Evolutionary conservation across 1,284 basidiomycete genomes (phyloP), one percentile per base, ranked within the genome.

Genomic region (Moesziomyces antarcticus): DNA sequence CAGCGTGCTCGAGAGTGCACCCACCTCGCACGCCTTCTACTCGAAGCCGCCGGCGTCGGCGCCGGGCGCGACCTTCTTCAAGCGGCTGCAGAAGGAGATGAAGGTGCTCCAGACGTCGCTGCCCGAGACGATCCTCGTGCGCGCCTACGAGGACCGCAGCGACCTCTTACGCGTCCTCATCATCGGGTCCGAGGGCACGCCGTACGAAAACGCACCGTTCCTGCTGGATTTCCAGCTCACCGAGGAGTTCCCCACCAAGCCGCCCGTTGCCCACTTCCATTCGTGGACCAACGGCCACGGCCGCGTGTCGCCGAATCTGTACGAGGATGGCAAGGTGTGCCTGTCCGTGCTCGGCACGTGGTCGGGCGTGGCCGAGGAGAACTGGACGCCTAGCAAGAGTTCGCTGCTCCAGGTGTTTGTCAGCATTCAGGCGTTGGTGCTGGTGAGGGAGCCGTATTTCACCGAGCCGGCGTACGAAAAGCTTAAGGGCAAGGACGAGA

Each of bases 231-330:
- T 95, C 89, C 91, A 91, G 88, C 87, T 96, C 27, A 90, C 91
- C 2, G 25, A 61, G 3, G 85, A 83, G 79, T 97, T 94, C 84
- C 94, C 94, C 3, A 88, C 91, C 75, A 90, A 89, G 71, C 93
- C 94, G 6, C 94, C 94, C 0, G 87, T 90, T 45, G 94, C 94
- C 5, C 91, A 93, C 85, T 97, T 97, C 85, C 88, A 91, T 64
- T 94, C 92, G 69, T 96, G 94, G 92, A 97, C 94, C 11, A 93
- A 93, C 82, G 94, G 93, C 11, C 93, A 94, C 79, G 94, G 94
- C 20, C 91, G 83, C 85, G 90, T 87, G 0, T 66, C 79, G n/a
- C 84, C 86, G 25, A 97, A 97, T 85, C 85, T 97, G 50, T 97
- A 97, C 78, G 93, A 96, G 81, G 94, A 97, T 77, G 94, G 94